phyloP scores from a whole-genome alignment of 164 flowering plant genomes.

The Tetrastigma voinierianum region DNA sequence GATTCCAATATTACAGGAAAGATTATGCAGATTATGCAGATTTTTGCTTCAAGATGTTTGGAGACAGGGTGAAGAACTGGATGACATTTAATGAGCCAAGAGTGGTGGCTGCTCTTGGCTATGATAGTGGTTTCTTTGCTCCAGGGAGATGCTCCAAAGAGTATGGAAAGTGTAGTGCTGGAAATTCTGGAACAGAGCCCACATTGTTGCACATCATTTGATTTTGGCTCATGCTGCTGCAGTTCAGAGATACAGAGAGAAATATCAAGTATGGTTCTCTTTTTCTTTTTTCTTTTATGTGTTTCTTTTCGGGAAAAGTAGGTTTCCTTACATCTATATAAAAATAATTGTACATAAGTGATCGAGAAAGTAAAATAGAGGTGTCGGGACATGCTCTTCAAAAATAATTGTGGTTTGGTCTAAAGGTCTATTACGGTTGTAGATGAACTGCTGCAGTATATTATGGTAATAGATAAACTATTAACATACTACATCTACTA shows the following conservation, averaged over 20 bases:
- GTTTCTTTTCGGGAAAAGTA: too few relatives aligned
- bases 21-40: conserved; percentile 71
- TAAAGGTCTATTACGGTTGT: too few relatives aligned
- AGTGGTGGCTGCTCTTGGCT: conserved; percentile 75
- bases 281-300: not conserved
- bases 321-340: too few relatives aligned
- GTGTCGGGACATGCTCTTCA: too few relatives aligned
- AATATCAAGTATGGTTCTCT: conserved; percentile 43
- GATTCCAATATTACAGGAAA: conserved; percentile 35
- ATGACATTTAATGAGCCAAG: conserved; percentile 78
- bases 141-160: conserved; percentile 70
- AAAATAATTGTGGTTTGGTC: too few relatives aligned
- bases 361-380: too few relatives aligned
- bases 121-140: conserved; percentile 61
- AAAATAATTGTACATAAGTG: too few relatives aligned
- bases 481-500: too few relatives aligned
- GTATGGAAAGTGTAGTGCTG: conserved; percentile 60
- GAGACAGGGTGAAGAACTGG: conserved; percentile 83
- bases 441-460: too few relatives aligned
- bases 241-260: conserved; percentile 59
- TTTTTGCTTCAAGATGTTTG: conserved; percentile 71
- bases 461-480: too few relatives aligned
- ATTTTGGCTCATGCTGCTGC: conserved; percentile 67
- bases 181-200: conserved; percentile 78
- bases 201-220: conserved; percentile 65